These are phyloP conservation scores for Aureobasidium mangrovei DNA, from an alignment of 2,329 filamentous ascomycete genomes.

Conservation along the genomic window DNA sequence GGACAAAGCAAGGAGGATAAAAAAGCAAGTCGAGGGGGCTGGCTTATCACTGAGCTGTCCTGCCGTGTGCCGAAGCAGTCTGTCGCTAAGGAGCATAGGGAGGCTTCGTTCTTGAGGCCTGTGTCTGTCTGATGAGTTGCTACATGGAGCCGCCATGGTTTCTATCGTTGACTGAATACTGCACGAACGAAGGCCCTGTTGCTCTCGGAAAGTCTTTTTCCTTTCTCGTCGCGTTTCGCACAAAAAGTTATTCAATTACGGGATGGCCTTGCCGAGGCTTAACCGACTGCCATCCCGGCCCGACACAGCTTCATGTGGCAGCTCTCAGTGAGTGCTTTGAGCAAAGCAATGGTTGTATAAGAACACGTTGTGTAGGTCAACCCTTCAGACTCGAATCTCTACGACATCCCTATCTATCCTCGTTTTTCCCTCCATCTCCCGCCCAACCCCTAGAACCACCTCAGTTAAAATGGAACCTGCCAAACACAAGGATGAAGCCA, in stretches of 20 bases:
- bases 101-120: too few relatives aligned
- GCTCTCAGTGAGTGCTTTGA: background rate
- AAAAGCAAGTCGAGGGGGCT: background rate
- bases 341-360: background rate
- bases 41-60: background rate
- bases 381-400: background rate
- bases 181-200: too few relatives aligned
- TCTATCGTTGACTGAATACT: too few relatives aligned
- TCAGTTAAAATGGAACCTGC: constrained; percentile 6
- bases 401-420: background rate
- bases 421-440: background rate
- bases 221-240: too few relatives aligned
- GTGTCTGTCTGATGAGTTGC: too few relatives aligned
- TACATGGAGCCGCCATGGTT: too few relatives aligned
- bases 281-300: background rate
- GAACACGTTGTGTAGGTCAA: background rate
- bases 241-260: too few relatives aligned
- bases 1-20: background rate
- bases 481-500: constrained; percentile 8
- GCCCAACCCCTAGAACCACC: background rate
- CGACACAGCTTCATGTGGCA: background rate
- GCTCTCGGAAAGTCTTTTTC: too few relatives aligned
- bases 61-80: background rate
- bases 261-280: background rate
- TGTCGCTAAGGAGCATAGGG: background rate